Base-by-base conservation (phyloP, 2,329 filamentous ascomycete species). In the Emergomyces orientalis region DNA sequence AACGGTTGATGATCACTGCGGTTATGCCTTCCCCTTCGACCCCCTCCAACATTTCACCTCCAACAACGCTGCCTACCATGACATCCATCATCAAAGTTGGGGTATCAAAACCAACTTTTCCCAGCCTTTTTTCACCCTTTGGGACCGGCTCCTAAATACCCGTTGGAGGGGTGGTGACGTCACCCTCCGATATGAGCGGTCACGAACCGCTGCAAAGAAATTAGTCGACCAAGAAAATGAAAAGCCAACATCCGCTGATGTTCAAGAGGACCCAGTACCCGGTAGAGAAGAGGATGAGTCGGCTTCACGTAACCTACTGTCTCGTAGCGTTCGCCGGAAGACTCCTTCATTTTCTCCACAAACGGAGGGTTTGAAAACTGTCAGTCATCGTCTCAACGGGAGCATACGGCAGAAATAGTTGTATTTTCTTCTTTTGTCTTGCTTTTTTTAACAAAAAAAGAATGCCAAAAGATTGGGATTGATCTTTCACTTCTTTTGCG, bases 41-140 rank as follows among this genome's bases (percentile, higher is more conserved):
- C 93, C 93, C 1, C 81, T 97, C 61, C 92, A 97, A 81, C 87
- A 88, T 72, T 82, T 97, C 65, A 96, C 92, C 54, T 89, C 89
- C 74, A 97, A 99, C 81, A 97, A 97, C 69, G 93, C 94, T 32
- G 88, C 87, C 43, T 99, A 97, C 76, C 94, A 99, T 73, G 94
- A 99, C 72, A 93, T 99, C 64, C 94, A 99, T 77, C 94, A 99
- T 78, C 94, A 99, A 78, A 95, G 90, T 76, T 97, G 93, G 92
- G 94, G 94, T 63, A 96, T 99, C 82, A 99, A 97, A 71, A 80
- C 77, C 59, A 78, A 80, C 65, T 80, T 78, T 63, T 78, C 77
- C 9, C 78, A 80, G 62, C 77, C 77, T n/a, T 79, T 78, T 68
- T 97, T 97, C 78, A 97, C 89, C 57, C 91, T 97, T 78, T 97